Conservation (phyloP, 2,329 filamentous ascomycete species). For the Penicillium sp. region DNA sequence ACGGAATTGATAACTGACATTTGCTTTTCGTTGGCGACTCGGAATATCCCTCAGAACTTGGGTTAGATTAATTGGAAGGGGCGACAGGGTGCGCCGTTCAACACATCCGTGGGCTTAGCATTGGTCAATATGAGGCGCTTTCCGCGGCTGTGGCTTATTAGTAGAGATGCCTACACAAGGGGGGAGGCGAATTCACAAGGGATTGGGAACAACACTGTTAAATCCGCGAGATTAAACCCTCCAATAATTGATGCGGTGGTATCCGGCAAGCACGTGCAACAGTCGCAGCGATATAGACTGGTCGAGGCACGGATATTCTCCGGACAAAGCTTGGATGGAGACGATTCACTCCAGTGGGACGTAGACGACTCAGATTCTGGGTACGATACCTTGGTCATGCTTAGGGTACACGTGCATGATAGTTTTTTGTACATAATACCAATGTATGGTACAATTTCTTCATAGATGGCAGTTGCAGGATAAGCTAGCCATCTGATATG, state of each 20-base stretch:
- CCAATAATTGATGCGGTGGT: not conserved
- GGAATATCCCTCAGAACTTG: not conserved
- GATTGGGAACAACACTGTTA: not conserved
- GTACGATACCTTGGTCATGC: not conserved
- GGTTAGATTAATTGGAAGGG: not conserved
- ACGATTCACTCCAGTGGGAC: not conserved
- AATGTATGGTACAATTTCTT: not conserved
- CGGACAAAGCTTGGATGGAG: constrained; percentile 6
- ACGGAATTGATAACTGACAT: not conserved
- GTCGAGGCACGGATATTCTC: constrained; percentile 18
- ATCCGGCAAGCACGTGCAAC: constrained; percentile 6
- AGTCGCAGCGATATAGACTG: constrained; percentile 3
- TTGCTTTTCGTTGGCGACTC: not conserved
- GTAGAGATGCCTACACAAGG: not conserved
- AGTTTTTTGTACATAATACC: not conserved
- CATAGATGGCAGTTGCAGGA: not conserved
- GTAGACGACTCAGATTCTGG: not conserved
- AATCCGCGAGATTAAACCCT: not conserved
- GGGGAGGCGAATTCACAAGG: not conserved
- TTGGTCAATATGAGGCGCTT: constrained; percentile 15
- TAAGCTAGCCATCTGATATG: not conserved
- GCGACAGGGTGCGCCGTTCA: not conserved
- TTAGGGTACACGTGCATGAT: not conserved
- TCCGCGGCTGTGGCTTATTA: constrained; percentile 22
- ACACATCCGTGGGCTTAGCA: not conserved